phyloP scores from a whole-genome alignment of 1,284 basidiomycete species.

The Irpex sp. region DNA sequence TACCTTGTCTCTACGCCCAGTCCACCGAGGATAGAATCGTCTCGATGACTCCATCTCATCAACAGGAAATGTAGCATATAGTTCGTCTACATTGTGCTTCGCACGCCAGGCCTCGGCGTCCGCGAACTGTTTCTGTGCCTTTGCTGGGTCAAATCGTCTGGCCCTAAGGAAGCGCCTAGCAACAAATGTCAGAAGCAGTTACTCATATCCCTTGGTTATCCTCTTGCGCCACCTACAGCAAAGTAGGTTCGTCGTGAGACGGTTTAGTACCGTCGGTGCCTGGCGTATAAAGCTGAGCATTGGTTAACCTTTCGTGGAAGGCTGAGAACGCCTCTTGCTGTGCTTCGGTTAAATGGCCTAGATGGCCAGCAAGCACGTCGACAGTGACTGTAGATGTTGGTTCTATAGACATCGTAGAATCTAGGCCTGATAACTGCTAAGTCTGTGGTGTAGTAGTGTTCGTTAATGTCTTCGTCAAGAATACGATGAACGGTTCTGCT shows the following conservation, averaged over 20 bases:
- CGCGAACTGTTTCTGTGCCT: slow-evolving; percentile 68
- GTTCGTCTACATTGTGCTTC: slow-evolving; percentile 51
- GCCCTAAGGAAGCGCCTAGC: slow-evolving; percentile 74
- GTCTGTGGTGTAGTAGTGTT: too few species aligned
- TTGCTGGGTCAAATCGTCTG: slow-evolving; percentile 55
- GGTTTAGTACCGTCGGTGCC: slow-evolving; percentile 13
- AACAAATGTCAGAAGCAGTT: background rate
- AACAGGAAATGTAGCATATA: slow-evolving; percentile 57
- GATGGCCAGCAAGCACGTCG: slow-evolving; percentile 44
- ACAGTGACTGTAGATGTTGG: slow-evolving; percentile 17
- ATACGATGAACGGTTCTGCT: too few species aligned
- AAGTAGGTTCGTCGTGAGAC: slow-evolving; percentile 63
- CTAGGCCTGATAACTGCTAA: background rate
- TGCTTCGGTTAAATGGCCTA: slow-evolving; percentile 45
- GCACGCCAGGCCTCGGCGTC: slow-evolving; percentile 63
- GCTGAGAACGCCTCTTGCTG: slow-evolving; percentile 44
- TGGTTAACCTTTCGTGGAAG: slow-evolving; percentile 51
- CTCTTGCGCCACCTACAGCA: slow-evolving; percentile 45
- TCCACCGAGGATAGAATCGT: slow-evolving; percentile 76
- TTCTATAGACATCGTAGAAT: slow-evolving; percentile 12
- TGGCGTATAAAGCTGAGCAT: slow-evolving; percentile 49
- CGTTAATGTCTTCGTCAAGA: too few species aligned
- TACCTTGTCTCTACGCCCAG: slow-evolving; percentile 69
- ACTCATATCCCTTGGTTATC: background rate
- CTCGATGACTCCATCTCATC: slow-evolving; percentile 59